Conservation (phyloP, 1,139 yeast species). For the Lipomyces yarrowii region DNA sequence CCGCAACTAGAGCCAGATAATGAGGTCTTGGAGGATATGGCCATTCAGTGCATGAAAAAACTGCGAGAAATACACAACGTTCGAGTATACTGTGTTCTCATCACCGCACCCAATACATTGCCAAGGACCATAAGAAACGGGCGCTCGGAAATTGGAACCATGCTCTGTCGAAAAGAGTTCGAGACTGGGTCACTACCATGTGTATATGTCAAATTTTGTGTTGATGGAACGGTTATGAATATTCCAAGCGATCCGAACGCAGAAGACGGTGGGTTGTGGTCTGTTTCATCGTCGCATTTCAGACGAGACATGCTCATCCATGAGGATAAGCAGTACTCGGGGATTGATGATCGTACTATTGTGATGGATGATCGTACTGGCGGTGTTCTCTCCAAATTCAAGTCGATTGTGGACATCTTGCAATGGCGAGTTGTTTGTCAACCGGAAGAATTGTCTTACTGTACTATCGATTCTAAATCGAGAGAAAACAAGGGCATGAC, state of each 20-base stretch:
- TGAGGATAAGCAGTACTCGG: constrained; percentile 66
- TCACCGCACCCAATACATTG: constrained; percentile 77
- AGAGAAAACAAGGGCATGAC: constrained; percentile 61
- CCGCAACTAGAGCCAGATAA: constrained; percentile 52
- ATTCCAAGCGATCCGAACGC: constrained; percentile 70
- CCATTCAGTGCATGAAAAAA: constrained; percentile 54
- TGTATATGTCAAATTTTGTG: constrained; percentile 78
- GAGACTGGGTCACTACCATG: constrained; percentile 75
- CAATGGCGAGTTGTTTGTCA: constrained; percentile 76
- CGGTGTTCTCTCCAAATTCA: constrained; percentile 71
- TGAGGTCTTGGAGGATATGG: constrained; percentile 67
- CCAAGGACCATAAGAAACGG: constrained; percentile 87
- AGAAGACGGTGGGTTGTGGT: constrained; percentile 82
- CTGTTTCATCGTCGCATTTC: constrained; percentile 63
- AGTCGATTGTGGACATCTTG: constrained; percentile 69
- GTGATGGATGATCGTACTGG: constrained; percentile 79
- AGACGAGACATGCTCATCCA: constrained; percentile 55
- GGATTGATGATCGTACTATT: constrained; percentile 74
- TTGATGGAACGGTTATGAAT: constrained; percentile 65
- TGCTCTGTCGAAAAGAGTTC: constrained; percentile 82
- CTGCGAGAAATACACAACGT: constrained; percentile 72
- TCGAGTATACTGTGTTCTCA: constrained; percentile 77
- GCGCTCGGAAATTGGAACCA: constrained; percentile 88
- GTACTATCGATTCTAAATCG: constrained; percentile 53
- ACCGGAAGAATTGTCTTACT: constrained; percentile 81